phyloP scores from a whole-genome alignment of 2,329 filamentous ascomycete genomes.

The Diaporthe eres region DNA sequence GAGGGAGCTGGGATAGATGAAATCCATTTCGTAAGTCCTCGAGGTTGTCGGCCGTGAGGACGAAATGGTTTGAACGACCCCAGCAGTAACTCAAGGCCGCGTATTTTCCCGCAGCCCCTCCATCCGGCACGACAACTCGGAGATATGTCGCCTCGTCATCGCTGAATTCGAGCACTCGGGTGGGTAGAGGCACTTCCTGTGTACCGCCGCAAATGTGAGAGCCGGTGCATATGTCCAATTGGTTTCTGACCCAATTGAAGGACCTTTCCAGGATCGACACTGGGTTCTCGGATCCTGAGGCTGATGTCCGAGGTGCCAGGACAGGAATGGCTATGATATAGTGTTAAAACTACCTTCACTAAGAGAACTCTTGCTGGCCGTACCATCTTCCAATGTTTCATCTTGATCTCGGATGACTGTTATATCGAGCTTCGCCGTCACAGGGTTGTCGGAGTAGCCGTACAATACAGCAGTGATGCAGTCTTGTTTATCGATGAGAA shows the following conservation, averaged over 20 bases:
- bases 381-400: background rate
- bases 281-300: background rate
- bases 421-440: background rate
- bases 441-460: background rate
- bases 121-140: background rate
- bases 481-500: background rate
- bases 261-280: background rate
- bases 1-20: background rate
- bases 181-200: background rate
- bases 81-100: slow-evolving; percentile 7
- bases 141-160: background rate
- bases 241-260: background rate
- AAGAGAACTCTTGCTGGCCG: background rate
- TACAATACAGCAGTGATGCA: background rate
- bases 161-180: background rate
- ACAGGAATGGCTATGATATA: background rate
- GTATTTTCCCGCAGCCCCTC: background rate
- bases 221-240: background rate
- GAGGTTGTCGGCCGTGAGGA: background rate
- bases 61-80: background rate
- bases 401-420: background rate
- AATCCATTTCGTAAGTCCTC: background rate
- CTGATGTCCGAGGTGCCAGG: background rate
- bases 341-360: background rate
- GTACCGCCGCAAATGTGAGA: background rate